These are phyloP conservation scores for Baeospora myosura DNA, from an alignment of 1,284 basidiomycete genomes.

Conservation along the genomic window DNA sequence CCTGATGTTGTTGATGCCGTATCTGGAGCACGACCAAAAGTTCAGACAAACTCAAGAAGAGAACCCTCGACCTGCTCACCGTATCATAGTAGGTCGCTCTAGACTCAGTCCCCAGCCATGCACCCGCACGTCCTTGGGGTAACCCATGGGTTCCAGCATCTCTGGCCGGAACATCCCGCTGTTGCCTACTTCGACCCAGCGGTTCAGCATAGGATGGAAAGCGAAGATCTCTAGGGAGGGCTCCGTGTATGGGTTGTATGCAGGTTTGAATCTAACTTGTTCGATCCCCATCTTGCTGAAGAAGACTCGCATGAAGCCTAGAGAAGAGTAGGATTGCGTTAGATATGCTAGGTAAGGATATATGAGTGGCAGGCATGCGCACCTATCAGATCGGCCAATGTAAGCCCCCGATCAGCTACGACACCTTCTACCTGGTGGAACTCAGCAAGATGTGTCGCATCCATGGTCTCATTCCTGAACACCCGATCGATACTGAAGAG, in stretches of 20 bases:
- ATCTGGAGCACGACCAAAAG: conserved; percentile 32
- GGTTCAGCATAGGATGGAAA: conserved; percentile 89
- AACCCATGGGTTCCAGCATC: conserved; percentile 98
- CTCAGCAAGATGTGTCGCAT: conserved; percentile 98
- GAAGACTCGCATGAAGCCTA: conserved; percentile 97
- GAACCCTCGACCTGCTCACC: conserved; percentile 41
- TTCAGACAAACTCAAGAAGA: conserved; percentile 1
- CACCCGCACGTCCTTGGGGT: conserved; percentile 94
- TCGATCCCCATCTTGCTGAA: conserved; percentile 97
- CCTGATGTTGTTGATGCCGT: conserved; percentile 92
- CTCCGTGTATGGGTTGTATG: conserved; percentile 96
- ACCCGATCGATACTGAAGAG: conserved; percentile 98
- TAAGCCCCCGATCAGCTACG: conserved; percentile 90
- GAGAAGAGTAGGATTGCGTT: conserved; percentile 7
- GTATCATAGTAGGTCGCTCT: conserved; percentile 99
- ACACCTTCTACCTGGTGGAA: conserved; percentile 99
- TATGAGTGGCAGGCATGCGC: conserved; percentile 11
- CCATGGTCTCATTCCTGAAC: conserved; percentile 98
- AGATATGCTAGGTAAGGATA: conserved; percentile 1
- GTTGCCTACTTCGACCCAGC: conserved; percentile 95
- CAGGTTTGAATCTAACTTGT: conserved; percentile 94
- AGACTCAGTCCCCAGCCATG: conserved; percentile 96
- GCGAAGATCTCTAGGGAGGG: conserved; percentile 99
- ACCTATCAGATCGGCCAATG: conserved; percentile 97
- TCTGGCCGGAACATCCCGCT: conserved; percentile 99